Evolutionary conservation across 2,329 filamentous ascomycete genomes (phyloP).

Genomic region (Hymenoscyphus fraxineus): DNA sequence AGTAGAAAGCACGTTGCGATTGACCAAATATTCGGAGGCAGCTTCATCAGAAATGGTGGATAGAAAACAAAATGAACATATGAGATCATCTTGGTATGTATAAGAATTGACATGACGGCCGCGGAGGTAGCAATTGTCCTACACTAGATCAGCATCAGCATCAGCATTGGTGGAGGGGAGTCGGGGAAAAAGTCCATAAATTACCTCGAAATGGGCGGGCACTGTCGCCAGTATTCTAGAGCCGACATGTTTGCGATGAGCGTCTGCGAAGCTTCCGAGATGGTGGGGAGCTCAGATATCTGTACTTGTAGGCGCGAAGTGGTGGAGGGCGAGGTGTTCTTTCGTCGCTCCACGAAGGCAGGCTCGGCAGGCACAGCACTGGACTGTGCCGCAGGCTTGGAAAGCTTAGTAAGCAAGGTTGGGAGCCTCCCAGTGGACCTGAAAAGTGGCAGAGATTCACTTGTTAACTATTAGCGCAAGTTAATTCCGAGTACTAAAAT

Average conservation of each 20-base stretch:
- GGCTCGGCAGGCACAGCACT: background rate
- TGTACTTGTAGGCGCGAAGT: background rate
- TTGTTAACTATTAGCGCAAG: too few relatives aligned
- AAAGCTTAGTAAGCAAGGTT: background rate
- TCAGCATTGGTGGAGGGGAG: constrained; percentile 37
- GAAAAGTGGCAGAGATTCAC: too few relatives aligned
- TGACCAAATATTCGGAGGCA: constrained; percentile 42
- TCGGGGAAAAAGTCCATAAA: constrained; percentile 25
- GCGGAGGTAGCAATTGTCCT: constrained; percentile 63
- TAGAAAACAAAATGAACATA: constrained; percentile 49
- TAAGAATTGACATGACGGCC: constrained; percentile 54
- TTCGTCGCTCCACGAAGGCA: constrained; percentile 2
- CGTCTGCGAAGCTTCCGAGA: constrained; percentile 9
- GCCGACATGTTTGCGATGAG: constrained; percentile 31
- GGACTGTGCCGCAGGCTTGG: background rate
- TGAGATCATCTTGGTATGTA: constrained; percentile 51
- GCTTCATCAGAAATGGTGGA: constrained; percentile 45
- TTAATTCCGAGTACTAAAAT: too few relatives aligned
- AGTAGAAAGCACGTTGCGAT: constrained; percentile 37
- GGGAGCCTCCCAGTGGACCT: too few relatives aligned
- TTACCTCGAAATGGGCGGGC: constrained; percentile 65
- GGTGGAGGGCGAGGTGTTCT: constrained; percentile 17
- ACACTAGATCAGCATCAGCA: constrained; percentile 45
- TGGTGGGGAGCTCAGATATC: constrained; percentile 18
- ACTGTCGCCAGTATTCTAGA: constrained; percentile 62